phyloP scores from a whole-genome alignment of 305 asterid genomes.

The Andrographis paniculata region DNA sequence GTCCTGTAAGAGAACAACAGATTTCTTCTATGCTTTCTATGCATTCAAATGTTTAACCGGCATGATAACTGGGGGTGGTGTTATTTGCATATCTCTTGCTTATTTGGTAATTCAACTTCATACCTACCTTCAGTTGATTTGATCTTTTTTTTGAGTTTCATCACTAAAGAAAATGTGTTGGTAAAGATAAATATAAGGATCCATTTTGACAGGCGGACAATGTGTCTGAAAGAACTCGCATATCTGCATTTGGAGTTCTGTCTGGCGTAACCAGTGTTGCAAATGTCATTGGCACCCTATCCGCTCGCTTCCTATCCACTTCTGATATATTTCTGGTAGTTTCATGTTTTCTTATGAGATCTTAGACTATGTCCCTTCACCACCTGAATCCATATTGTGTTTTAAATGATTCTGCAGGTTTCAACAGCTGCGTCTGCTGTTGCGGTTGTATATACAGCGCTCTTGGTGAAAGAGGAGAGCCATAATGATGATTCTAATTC shows the following conservation, averaged over 20 bases:
- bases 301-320: slow-evolving; percentile 36
- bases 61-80: slow-evolving; percentile 34
- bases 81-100: slow-evolving; percentile 36
- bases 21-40: slow-evolving; percentile 35
- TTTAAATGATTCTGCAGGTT: slow-evolving; percentile 18
- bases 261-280: slow-evolving; percentile 34
- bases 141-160: too few species aligned
- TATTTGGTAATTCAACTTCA: slow-evolving; percentile 26
- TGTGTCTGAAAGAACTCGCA: slow-evolving; percentile 29
- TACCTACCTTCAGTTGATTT: too few species aligned
- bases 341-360: neutral
- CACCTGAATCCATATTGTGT: too few species aligned
- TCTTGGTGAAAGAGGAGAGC: slow-evolving; percentile 27
- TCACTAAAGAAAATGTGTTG: too few species aligned
- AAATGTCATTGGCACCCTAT: slow-evolving; percentile 25
- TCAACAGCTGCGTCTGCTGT: slow-evolving; percentile 26
- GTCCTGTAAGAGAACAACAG: slow-evolving; percentile 29
- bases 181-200: neutral
- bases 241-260: slow-evolving; percentile 30
- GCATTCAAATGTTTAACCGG: slow-evolving; percentile 32
- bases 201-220: slow-evolving; percentile 30
- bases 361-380: too few species aligned
- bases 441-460: slow-evolving; percentile 30
- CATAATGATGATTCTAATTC: slow-evolving; percentile 1
- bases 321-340: slow-evolving; percentile 34